Base-by-base conservation (phyloP, 1,284 basidiomycete species). In the Leccinum proliferum region DNA sequence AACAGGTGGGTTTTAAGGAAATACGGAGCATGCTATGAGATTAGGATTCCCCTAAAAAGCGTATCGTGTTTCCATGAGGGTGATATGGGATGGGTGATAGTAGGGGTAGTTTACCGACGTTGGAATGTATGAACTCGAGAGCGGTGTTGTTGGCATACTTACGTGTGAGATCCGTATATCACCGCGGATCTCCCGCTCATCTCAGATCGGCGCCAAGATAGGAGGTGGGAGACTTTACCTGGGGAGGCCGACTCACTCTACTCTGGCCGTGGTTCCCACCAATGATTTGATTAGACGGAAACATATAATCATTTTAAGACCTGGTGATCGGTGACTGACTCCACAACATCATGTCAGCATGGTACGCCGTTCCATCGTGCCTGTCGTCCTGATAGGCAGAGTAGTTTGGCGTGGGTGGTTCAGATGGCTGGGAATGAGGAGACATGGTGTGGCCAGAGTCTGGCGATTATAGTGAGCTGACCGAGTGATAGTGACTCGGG, bases 361-460 rank as follows among this genome's bases (percentile, higher is more conserved):
- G 64, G 69, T 69, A 70, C 62, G 70, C 58, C 63, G 70, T 55
- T 65, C 69, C 75, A 29, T 78, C 75, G 60, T 78, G 75, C 29
- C 68, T 71, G 52, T 81, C 79, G 32, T 79, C 79, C 57, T 80
- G 75, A 63, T 78, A 81, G n/a, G 76, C 70, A 2, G 78, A 67
- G 67, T 83, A 82, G 11, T 74, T 80, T 14, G 83, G 82, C 0
- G 81, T 82, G 0, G 80, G 75, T 14, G 81, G 80, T 4, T 78
- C 79, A 4, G 82, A 83, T 8, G 67, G 56, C 52, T 76, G 75
- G 7, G 77, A 75, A 59, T 81, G 83, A 1, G 81, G 81, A 3
- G 81, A 81, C n/a, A 79, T 75, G 1, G 81, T 79, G 55, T 79
- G 79, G 2, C 77, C 65, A 29, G 77, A 71, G 43, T 75, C 68